Percentiles rank a stretch among this genome's conserved stretches.
Conservation (phyloP, 2,329 filamentous ascomycete genomes). For the Lachnellula subtilissima region DNA sequence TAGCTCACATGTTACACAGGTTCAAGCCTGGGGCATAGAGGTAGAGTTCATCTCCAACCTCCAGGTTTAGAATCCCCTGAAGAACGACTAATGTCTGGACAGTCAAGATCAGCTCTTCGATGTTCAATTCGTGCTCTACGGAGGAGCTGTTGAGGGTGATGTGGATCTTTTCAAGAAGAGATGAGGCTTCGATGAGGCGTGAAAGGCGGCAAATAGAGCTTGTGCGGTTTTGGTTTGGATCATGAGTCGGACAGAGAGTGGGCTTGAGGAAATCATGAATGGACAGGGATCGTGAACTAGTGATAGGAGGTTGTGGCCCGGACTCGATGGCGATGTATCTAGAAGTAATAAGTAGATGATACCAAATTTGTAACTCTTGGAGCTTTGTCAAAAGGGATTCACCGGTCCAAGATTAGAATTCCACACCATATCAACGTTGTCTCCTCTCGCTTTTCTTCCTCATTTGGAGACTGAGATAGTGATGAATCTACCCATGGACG, state of each 20-base stretch:
- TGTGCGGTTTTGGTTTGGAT: constrained; percentile 5
- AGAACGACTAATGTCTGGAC: constrained; percentile 11
- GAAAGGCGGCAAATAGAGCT: constrained; percentile 11
- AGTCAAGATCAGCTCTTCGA: constrained; percentile 15
- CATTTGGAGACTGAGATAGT: constrained; percentile 1
- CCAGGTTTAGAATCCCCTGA: constrained; percentile 11
- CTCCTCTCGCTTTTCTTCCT: constrained; percentile 10
- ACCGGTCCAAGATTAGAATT: constrained; percentile 19
- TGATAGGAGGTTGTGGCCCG: constrained; percentile 10
- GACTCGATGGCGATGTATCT: constrained; percentile 20
- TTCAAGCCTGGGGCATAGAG: constrained; percentile 10
- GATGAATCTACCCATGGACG: constrained; percentile 7
- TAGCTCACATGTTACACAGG: constrained; percentile 16
- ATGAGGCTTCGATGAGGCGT: constrained; percentile 16
- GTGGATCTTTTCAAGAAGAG: constrained; percentile 19
- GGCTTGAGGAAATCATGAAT: constrained; percentile 12
- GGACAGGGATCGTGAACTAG: constrained; percentile 7
- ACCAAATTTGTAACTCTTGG: not conserved
- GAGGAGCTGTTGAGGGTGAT: constrained; percentile 9
- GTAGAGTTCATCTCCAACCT: constrained; percentile 4
- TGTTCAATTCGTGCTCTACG: constrained; percentile 8
- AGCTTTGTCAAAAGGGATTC: not conserved
- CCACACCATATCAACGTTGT: constrained; percentile 14
- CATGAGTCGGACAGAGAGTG: constrained; percentile 11
- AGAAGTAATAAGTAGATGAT: constrained; percentile 5